A percentile compares a stretch with the other conserved stretches of the same genome.
phyloP scores from a whole-genome alignment of 139 green algal genomes.

The Auxenochlorella protothecoides region DNA sequence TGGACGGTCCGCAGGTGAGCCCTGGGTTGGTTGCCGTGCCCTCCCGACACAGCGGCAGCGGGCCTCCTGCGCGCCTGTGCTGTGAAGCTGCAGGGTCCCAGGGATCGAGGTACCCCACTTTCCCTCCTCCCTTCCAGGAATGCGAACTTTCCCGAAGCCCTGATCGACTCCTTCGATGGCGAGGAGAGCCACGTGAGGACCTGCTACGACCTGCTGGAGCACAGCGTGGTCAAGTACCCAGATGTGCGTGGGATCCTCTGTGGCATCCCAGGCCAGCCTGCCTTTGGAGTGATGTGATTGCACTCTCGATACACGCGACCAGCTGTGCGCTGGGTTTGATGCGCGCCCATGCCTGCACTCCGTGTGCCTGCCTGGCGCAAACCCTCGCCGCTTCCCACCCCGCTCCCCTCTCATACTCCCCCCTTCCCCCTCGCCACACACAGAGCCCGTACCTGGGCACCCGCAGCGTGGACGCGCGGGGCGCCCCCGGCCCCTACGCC shows the following conservation, averaged over 20 bases:
- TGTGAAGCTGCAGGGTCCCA: too few relatives aligned
- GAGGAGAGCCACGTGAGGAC: constrained; percentile 73
- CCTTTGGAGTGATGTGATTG: too few relatives aligned
- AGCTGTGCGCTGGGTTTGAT: neutral
- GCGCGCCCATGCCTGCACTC: neutral
- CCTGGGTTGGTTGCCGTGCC: too few relatives aligned
- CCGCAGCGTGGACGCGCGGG: constrained; percentile 14
- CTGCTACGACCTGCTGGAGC: constrained; percentile 85
- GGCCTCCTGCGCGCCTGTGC: too few relatives aligned
- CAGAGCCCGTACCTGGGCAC: constrained; percentile 40
- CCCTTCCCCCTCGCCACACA: neutral
- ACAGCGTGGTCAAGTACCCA: constrained; percentile 40
- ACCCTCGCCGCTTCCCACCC: neutral
- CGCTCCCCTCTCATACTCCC: neutral
- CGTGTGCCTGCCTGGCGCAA: neutral
- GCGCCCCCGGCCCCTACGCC: constrained; percentile 38
- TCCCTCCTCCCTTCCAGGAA: constrained; percentile 31
- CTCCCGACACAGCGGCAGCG: too few relatives aligned
- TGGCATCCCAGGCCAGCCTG: too few relatives aligned
- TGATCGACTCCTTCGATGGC: constrained; percentile 62
- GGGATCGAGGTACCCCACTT: too few relatives aligned
- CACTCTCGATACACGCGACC: too few relatives aligned
- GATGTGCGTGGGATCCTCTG: constrained; percentile 34
- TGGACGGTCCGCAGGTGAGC: constrained; percentile 71
- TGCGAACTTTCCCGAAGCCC: constrained; percentile 44